Percentiles rank a stretch among this genome's conserved stretches.
These are phyloP conservation scores for Brassica juncea DNA, from an alignment of 345 rosid genomes.

Conservation along the genomic window DNA sequence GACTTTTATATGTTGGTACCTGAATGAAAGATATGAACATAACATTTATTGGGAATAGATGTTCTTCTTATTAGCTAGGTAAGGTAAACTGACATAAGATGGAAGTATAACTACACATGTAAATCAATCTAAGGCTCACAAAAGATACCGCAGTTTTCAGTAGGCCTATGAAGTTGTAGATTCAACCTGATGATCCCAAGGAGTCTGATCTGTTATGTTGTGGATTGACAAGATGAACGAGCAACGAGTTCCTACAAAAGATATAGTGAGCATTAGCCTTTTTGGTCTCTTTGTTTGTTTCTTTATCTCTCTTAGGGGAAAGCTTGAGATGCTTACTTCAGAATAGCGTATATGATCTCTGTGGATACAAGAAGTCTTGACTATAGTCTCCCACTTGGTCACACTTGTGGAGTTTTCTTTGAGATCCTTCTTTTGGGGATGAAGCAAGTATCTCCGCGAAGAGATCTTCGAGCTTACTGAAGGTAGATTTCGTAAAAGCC, in stretches of 20 bases:
- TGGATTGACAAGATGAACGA: constrained; percentile 53
- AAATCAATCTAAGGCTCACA: constrained; percentile 17
- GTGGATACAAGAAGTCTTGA: constrained; percentile 70
- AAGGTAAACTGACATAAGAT: constrained; percentile 15
- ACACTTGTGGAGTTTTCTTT: constrained; percentile 42
- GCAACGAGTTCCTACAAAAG: constrained; percentile 66
- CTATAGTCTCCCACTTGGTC: constrained; percentile 95
- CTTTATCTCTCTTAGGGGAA: not conserved
- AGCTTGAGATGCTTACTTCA: constrained; percentile 56
- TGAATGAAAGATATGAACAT: constrained; percentile 12
- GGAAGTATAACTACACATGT: constrained; percentile 29
- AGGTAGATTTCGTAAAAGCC: constrained; percentile 84
- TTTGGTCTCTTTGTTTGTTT: not conserved
- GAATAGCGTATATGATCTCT: constrained; percentile 84
- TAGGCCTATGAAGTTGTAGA: constrained; percentile 1
- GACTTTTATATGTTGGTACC: not conserved
- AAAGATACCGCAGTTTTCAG: constrained; percentile 3
- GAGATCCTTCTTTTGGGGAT: constrained; percentile 45
- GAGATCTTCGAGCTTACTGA: constrained; percentile 49
- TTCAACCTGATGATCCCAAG: constrained; percentile 7
- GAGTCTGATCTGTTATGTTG: constrained; percentile 35
- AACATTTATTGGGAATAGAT: constrained; percentile 18
- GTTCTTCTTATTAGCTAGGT: constrained; percentile 27
- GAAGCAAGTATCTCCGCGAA: constrained; percentile 39
- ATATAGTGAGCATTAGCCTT: constrained; percentile 6